phyloP scores from a whole-genome alignment of 176 grass and related monocot species.

The Oryza coarctata region DNA sequence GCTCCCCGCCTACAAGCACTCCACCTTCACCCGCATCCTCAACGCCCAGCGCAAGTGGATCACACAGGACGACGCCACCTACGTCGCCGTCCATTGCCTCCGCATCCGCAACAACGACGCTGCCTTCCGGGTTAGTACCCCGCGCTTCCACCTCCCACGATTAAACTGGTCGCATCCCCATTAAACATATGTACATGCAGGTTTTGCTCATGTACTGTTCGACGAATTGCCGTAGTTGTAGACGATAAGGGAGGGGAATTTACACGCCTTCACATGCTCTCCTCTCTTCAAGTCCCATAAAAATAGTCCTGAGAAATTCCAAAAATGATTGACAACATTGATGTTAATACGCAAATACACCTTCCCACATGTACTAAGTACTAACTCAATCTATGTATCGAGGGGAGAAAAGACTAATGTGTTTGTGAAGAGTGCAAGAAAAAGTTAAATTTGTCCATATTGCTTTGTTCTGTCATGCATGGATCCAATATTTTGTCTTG shows the following conservation, averaged over 20 bases:
- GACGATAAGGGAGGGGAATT: neutral
- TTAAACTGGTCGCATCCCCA: constrained; percentile 9
- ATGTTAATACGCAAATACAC: neutral
- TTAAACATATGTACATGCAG: neutral
- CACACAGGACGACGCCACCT: constrained; percentile 84
- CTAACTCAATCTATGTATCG: neutral
- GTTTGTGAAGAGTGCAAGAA: neutral
- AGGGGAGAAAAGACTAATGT: neutral
- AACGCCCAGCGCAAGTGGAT: constrained; percentile 97
- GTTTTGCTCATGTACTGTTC: constrained; percentile 20
- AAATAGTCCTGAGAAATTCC: neutral
- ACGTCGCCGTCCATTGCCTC: constrained; percentile 79
- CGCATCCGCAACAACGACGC: constrained; percentile 89
- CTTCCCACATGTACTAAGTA: neutral
- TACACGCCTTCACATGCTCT: neutral
- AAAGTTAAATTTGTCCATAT: neutral
- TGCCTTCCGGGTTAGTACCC: constrained; percentile 70
- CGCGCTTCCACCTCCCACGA: neutral
- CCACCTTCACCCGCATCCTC: constrained; percentile 90
- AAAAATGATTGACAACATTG: neutral
- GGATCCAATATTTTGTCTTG: neutral
- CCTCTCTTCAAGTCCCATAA: neutral
- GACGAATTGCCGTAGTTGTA: constrained; percentile 21
- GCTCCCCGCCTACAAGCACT: constrained; percentile 89
- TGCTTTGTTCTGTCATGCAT: neutral